Conservation (phyloP, 2,329 filamentous ascomycete genomes). For the Parafenestella ontariensis region DNA sequence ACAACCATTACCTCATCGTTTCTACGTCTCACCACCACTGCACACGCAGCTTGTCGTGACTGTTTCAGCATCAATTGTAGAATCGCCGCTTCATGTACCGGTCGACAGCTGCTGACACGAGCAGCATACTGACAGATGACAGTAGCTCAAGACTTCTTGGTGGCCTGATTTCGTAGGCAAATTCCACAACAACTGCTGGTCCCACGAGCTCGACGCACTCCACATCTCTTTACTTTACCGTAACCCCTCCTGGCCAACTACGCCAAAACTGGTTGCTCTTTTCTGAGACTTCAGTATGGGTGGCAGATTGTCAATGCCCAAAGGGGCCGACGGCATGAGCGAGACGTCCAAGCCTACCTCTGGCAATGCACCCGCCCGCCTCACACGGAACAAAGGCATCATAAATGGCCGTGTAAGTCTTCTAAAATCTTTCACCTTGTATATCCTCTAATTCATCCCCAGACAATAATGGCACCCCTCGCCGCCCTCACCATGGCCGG, state of each 20-base stretch:
- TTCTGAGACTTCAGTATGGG: constrained; percentile 49
- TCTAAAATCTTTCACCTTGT: background rate
- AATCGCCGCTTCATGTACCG: constrained; percentile 1
- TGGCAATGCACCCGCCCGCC: constrained; percentile 38
- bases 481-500: constrained; percentile 69
- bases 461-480: constrained; percentile 66
- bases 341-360: constrained; percentile 50
- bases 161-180: background rate
- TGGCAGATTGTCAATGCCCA: constrained; percentile 55
- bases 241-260: background rate
- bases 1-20: constrained; percentile 33
- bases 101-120: constrained; percentile 6
- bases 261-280: background rate
- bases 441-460: constrained; percentile 4
- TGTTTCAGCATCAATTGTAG: constrained; percentile 8
- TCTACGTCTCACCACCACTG: constrained; percentile 7
- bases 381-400: constrained; percentile 39
- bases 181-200: background rate
- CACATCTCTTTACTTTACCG: no score
- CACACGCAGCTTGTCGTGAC: constrained; percentile 4
- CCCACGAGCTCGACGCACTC: background rate
- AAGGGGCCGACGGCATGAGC: constrained; percentile 51
- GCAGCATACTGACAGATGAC: constrained; percentile 18
- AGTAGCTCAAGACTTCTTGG: background rate
- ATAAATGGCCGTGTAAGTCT: constrained; percentile 45